Evolutionary conservation across 1,284 basidiomycete genomes (phyloP), one percentile per base, ranked within the genome.

Genomic region (Thecaphora thlaspeos): DNA sequence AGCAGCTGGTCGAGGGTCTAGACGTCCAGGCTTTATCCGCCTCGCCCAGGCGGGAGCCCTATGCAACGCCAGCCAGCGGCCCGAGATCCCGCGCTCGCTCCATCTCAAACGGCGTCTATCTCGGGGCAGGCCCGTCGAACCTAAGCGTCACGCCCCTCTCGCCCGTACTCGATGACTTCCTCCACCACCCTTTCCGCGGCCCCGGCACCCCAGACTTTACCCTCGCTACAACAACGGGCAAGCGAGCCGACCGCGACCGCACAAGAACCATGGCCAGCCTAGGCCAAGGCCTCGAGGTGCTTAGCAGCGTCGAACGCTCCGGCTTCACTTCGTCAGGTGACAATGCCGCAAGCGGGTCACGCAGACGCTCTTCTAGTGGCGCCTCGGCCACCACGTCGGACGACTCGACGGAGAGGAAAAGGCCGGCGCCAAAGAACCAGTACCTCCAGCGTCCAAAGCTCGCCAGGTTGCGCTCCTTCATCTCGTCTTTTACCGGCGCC

Each of bases 171-270:
- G 22, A 38, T 17, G 46, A 50, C 17, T 43, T 50, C 12, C 41
- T 48, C 4, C 51, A 56, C 12, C 50, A 34, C 0, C 52, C 49
- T 41, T 57, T 64, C 41, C 51, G 68, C 14, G 64, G 68, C 2
- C 60, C 68, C 1, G 68, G 61, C 17, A 70, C 68, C 2, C 68
- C 68, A 3, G 68, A 70, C 44, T 70, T 59, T 34, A 61, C 60
- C 4, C 51, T 62, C 1, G 26, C 61, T 7, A 1, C 52, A 51
- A 1, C 55, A 52, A 47, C 61, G 60, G 64, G 51, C 54, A 36
- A 54, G 47, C 38, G 64, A 46, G 10, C 9, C 17, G 57, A 61
- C 2, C 18, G 53, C 24, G 62, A 57, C 23, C 53, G 54, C 15
- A 54, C 47, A 32, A 43, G 54, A 2, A 65, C 56, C 38, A 56